Percentiles rank a stretch among this genome's conserved stretches.
phyloP scores from a whole-genome alignment of 208 protist genomes.

The Trichomonas tenax region DNA sequence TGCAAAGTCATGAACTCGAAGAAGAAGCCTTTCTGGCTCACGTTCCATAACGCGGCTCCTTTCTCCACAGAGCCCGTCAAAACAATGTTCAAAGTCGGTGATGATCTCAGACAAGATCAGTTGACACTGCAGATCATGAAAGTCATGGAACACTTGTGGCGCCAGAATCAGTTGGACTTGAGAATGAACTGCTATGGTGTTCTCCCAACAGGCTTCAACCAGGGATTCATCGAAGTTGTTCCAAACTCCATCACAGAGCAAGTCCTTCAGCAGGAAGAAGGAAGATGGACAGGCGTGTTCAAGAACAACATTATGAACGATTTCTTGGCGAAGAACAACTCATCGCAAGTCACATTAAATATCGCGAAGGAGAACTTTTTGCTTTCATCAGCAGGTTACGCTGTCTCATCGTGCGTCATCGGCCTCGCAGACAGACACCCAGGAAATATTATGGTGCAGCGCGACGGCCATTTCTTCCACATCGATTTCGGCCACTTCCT shows the following conservation, averaged over 20 bases:
- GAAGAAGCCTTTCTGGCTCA: constrained; percentile 67
- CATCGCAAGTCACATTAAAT: not conserved
- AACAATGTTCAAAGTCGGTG: constrained; percentile 46
- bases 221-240: constrained; percentile 52
- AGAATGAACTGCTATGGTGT: constrained; percentile 30
- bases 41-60: constrained; percentile 62
- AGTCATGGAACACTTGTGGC: constrained; percentile 46
- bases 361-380: constrained; percentile 39
- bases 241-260: constrained; percentile 42
- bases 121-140: constrained; percentile 46
- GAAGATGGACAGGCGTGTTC: not conserved
- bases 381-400: constrained; percentile 48
- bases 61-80: constrained; percentile 28
- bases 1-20: constrained; percentile 75
- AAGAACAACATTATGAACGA: not conserved
- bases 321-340: not conserved
- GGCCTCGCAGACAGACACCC: constrained; percentile 53
- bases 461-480: constrained; percentile 58
- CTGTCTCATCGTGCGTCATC: constrained; percentile 53
- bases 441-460: constrained; percentile 44
- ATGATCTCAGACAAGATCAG: constrained; percentile 51
- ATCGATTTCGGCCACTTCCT: constrained; percentile 89
- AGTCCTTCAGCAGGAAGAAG: constrained; percentile 27
- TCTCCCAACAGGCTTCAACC: constrained; percentile 35
- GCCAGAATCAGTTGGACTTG: constrained; percentile 35